Percentiles rank a stretch among this genome's conserved stretches.
Conservation (phyloP, 148 eudicot genomes). For the Camellia sinensis region DNA sequence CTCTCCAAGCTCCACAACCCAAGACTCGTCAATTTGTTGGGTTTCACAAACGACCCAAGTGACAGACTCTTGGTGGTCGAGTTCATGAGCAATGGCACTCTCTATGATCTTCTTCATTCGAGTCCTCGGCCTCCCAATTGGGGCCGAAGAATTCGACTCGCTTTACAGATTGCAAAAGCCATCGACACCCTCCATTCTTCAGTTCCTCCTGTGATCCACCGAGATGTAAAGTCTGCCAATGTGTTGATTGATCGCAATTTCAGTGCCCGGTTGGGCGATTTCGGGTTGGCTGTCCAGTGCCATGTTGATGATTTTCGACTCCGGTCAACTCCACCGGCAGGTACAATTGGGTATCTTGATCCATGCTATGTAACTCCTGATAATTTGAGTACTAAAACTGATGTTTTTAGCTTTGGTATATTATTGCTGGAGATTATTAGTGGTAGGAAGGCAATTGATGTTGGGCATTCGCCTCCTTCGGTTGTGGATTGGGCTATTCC, state of each 20-base stretch:
- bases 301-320: conserved; percentile 46
- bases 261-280: conserved; percentile 76
- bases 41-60: conserved; percentile 38
- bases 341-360: conserved; percentile 91
- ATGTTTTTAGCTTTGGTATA: conserved; percentile 92
- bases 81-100: conserved; percentile 84
- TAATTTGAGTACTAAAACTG: conserved; percentile 79
- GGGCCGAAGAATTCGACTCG: conserved; percentile 54
- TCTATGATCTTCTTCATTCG: conserved; percentile 67
- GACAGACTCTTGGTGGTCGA: conserved; percentile 74
- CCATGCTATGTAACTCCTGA: conserved; percentile 90
- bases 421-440: conserved; percentile 84
- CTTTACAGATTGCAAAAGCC: conserved; percentile 66
- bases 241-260: conserved; percentile 61
- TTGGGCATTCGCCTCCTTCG: conserved; percentile 81
- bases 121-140: conserved; percentile 48
- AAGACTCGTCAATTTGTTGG: conserved; percentile 72
- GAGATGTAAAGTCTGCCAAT: conserved; percentile 91
- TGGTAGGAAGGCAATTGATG: conserved; percentile 91
- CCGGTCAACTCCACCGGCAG: conserved; percentile 85
- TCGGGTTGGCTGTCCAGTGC: conserved; percentile 72
- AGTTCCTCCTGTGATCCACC: conserved; percentile 78
- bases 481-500: conserved; percentile 98
- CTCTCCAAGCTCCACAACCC: conserved; percentile 65
- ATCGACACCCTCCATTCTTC: conserved; percentile 63